Evolutionary conservation across 1,284 basidiomycete species (phyloP), one percentile per base, ranked within the genome.

Genomic region (Apiotrichum porosum): DNA sequence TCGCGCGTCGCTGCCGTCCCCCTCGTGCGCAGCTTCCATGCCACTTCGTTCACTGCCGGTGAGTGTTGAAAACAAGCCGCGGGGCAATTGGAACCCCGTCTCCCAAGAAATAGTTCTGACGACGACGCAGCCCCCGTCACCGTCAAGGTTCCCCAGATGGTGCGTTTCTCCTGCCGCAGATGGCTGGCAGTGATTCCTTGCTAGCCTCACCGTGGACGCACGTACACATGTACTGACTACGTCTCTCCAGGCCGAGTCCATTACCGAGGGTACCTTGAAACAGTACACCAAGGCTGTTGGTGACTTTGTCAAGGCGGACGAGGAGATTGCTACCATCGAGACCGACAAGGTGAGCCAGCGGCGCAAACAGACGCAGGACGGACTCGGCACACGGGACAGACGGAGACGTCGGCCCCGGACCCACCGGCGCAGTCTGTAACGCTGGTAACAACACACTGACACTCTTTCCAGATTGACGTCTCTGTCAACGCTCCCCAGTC

Each of bases 321-420:
- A 98, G 76, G 94, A 98, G 77, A 80, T 98, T 48, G 94, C 92
- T 22, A 94, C 90, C 39, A 97, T 98, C 61, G 94, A 98, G 78
- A 98, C 94, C 13, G 94, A 98, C 81, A 97, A 97, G 86, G 92
- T 90, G 56, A 30, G 74, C 49, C n/a, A n/a, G n/a, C n/a, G n/a
- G n/a, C n/a, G n/a, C n/a, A n/a, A n/a, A n/a, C n/a, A n/a, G n/a
- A n/a, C n/a, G n/a, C n/a, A n/a, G n/a, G n/a, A n/a, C n/a, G n/a
- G n/a, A 38, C 15, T n/a, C 15, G 22, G n/a, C n/a, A 28, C 8
- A 28, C 26, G 26, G 12, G 26, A 28, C 12, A 28, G 26, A 28
- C 12, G 26, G 12, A 12, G 26, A 28, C 8, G 12, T 28, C 8
- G 26, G 26, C 26, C 8, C 8, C 26, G 26, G n/a, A n/a, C n/a